phyloP scores from a whole-genome alignment of 768 basidiomycete genomes.

The Kondoa malvinella region DNA sequence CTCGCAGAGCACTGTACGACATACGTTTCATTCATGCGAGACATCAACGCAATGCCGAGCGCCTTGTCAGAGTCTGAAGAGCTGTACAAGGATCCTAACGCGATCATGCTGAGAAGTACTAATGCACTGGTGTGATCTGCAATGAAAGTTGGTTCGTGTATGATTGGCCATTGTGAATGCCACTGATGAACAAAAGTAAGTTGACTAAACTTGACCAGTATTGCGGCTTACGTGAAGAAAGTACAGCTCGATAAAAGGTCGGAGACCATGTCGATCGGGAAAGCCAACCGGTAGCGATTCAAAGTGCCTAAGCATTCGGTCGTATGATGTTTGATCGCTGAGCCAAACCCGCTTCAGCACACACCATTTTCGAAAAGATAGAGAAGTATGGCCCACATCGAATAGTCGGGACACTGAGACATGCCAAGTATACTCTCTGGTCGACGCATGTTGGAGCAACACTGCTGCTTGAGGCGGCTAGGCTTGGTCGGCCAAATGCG shows the following conservation, averaged over 20 bases:
- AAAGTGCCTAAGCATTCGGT: not conserved
- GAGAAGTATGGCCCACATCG: too few relatives aligned
- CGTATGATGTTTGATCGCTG: not conserved
- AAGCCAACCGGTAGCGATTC: not conserved
- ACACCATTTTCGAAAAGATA: too few relatives aligned
- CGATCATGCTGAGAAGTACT: slow-evolving; percentile 1
- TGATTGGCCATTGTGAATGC: not conserved
- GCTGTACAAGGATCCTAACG: not conserved
- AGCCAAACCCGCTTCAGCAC: too few relatives aligned
- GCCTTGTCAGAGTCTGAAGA: not conserved
- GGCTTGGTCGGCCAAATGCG: too few relatives aligned
- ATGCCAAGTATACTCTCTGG: too few relatives aligned
- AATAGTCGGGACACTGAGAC: too few relatives aligned
- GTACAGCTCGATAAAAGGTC: not conserved
- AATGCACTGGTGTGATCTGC: not conserved
- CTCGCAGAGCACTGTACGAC: not conserved
- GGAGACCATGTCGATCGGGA: not conserved
- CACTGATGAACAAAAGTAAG: not conserved
- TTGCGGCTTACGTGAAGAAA: too few relatives aligned
- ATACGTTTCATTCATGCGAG: slow-evolving; percentile 1
- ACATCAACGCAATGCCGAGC: not conserved
- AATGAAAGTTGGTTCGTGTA: slow-evolving; percentile 1
- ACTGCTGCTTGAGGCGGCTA: too few relatives aligned
- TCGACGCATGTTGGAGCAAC: too few relatives aligned
- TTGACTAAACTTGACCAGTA: not conserved